Conservation (phyloP, 2,329 filamentous ascomycete genomes). For the Corynespora cassiicola region DNA sequence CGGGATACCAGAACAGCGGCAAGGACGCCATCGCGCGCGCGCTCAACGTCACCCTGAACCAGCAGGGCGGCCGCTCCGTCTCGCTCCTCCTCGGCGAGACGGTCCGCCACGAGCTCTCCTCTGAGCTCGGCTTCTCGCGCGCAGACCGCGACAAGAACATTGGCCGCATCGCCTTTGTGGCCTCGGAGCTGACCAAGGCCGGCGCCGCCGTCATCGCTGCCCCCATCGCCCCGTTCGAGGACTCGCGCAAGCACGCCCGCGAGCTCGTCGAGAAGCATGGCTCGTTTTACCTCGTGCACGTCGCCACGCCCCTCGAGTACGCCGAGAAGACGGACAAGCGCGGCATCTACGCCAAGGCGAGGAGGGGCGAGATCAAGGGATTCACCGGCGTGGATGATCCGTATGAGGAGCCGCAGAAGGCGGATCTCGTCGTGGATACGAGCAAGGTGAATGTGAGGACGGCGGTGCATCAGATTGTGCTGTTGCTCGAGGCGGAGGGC, state of each 20-base stretch:
- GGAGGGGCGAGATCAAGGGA: slow-evolving; percentile 90
- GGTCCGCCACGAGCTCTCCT: slow-evolving; percentile 89
- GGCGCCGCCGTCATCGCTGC: slow-evolving; percentile 95
- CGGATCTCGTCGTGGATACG: slow-evolving; percentile 83
- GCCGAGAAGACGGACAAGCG: slow-evolving; percentile 94
- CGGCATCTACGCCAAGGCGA: slow-evolving; percentile 84
- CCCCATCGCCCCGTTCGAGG: slow-evolving; percentile 92
- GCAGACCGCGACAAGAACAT: slow-evolving; percentile 96
- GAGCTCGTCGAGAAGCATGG: slow-evolving; percentile 88
- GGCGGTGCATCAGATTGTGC: slow-evolving; percentile 94
- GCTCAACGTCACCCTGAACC: slow-evolving; percentile 95
- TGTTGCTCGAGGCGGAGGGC: slow-evolving; percentile 88
- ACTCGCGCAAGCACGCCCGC: slow-evolving; percentile 75
- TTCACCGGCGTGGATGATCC: slow-evolving; percentile 99
- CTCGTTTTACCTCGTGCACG: slow-evolving; percentile 93
- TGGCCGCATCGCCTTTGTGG: slow-evolving; percentile 93
- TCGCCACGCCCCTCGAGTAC: slow-evolving; percentile 89
- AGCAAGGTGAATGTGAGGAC: slow-evolving; percentile 88
- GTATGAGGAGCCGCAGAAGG: slow-evolving; percentile 83
- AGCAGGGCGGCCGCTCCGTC: slow-evolving; percentile 94
- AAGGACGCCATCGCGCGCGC: slow-evolving; percentile 97
- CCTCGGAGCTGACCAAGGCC: slow-evolving; percentile 89
- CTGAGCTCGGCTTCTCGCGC: slow-evolving; percentile 92
- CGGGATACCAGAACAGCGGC: slow-evolving; percentile 93
- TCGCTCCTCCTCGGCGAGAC: slow-evolving; percentile 95